These are phyloP conservation scores for Prunus fruticosa DNA, from an alignment of 306 rosid species.

Conservation along the genomic window DNA sequence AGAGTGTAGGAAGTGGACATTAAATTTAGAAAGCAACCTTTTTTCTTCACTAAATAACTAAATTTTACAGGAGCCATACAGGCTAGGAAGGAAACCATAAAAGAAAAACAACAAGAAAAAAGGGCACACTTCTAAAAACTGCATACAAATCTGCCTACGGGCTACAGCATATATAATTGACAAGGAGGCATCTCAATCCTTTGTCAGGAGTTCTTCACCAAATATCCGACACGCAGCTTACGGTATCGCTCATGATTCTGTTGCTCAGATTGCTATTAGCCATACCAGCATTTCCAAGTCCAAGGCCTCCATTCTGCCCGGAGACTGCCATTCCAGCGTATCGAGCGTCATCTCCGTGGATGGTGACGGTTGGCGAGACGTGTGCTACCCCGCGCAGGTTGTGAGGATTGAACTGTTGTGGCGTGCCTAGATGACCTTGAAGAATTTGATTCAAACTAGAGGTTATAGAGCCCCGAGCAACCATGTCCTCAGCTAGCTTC, in stretches of 20 bases:
- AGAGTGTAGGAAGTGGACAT: not conserved
- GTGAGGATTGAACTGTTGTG: conserved; percentile 37
- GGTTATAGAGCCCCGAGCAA: conserved; percentile 68
- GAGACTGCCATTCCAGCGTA: conserved; percentile 40
- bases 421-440: conserved; percentile 51
- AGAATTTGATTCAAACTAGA: conserved; percentile 46
- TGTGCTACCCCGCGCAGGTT: conserved; percentile 36
- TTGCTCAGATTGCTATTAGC: conserved; percentile 27
- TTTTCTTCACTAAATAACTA: not conserved
- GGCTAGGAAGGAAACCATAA: not conserved
- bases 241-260: conserved; percentile 42
- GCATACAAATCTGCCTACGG: not conserved
- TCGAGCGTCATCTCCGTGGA: conserved; percentile 50
- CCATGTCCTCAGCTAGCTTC: conserved; percentile 90
- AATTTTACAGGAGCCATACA: conserved; percentile 1
- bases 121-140: not conserved
- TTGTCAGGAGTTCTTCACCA: conserved; percentile 24
- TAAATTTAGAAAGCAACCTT: not conserved
- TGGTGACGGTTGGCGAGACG: conserved; percentile 56
- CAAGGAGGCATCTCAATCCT: not conserved
- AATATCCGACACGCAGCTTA: conserved; percentile 42
- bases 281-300: conserved; percentile 37
- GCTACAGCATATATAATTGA: not conserved
- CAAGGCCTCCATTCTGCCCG: conserved; percentile 42
- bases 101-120: not conserved